A percentile compares a stretch with the other conserved stretches of the same genome.
phyloP scores from a whole-genome alignment of 2,329 filamentous ascomycete genomes.

The Fonsecaea pedrosoi region DNA sequence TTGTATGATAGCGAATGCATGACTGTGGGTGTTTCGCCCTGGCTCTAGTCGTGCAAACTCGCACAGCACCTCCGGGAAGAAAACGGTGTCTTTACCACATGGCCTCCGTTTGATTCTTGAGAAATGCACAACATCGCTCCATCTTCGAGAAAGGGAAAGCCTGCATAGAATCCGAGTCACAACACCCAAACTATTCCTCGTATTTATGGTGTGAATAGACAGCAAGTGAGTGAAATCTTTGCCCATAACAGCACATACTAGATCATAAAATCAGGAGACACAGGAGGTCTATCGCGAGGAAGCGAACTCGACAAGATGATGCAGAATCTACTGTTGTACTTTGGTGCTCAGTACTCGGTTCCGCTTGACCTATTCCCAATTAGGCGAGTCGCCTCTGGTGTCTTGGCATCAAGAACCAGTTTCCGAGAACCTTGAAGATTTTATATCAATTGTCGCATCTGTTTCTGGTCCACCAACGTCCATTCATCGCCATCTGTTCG shows the following conservation, averaged over 20 bases:
- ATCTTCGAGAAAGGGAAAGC: too few species aligned
- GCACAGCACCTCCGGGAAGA: background rate
- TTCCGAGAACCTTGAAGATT: background rate
- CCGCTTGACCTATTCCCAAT: background rate
- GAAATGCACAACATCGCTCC: too few species aligned
- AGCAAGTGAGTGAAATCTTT: too few species aligned
- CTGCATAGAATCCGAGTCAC: too few species aligned
- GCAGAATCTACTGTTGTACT: background rate
- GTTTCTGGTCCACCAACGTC: background rate
- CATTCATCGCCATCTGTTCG: background rate
- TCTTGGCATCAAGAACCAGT: background rate
- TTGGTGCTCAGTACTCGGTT: background rate
- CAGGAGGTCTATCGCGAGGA: background rate
- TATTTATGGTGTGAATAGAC: too few species aligned
- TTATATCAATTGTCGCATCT: background rate
- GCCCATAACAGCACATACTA: too few species aligned
- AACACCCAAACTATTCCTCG: too few species aligned
- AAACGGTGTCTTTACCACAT: background rate
- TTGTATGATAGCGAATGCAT: background rate
- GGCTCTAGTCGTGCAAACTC: background rate
- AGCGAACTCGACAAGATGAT: background rate
- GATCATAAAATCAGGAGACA: too few species aligned
- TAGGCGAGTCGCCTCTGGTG: background rate
- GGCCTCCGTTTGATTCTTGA: background rate
- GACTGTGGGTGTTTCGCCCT: background rate